Percentiles rank a stretch among this genome's conserved stretches.
phyloP scores from a whole-genome alignment of 768 basidiomycete genomes.

The Podaxis sp. region DNA sequence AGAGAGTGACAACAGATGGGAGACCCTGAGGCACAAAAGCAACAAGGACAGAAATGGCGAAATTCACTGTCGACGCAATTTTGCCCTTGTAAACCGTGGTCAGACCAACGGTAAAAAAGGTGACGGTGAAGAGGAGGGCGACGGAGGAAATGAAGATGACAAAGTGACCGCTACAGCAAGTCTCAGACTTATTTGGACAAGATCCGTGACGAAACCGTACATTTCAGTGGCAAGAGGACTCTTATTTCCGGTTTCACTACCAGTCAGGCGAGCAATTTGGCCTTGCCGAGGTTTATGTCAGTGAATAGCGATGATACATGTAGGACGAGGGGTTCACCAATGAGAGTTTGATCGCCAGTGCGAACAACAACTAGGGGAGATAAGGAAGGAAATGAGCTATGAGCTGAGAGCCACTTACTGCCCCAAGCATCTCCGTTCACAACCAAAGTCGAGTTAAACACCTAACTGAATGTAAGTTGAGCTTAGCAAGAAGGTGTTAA shows the following conservation, averaged over 20 bases:
- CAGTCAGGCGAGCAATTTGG: conserved; percentile 68
- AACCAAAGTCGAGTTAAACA: conserved; percentile 69
- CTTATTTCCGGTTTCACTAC: conserved; percentile 61
- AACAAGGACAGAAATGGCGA: conserved; percentile 60
- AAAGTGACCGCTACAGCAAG: conserved; percentile 46
- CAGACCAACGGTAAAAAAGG: conserved; percentile 67
- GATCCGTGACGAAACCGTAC: conserved; percentile 31
- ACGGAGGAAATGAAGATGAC: conserved; percentile 62
- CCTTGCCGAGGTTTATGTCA: conserved; percentile 32
- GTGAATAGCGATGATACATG: neutral
- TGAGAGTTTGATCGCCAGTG: conserved; percentile 66
- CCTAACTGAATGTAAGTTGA: conserved; percentile 31
- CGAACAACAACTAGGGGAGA: conserved; percentile 53
- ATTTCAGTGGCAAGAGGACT: conserved; percentile 67
- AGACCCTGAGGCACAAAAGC: conserved; percentile 65
- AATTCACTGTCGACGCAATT: conserved; percentile 58
- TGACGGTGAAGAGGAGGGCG: conserved; percentile 58
- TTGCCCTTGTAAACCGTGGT: conserved; percentile 66
- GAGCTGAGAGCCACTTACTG: conserved; percentile 34
- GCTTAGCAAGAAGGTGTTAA: neutral
- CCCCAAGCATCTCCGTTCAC: conserved; percentile 75
- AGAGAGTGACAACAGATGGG: conserved; percentile 65
- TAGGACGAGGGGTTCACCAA: conserved; percentile 37
- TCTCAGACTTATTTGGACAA: neutral
- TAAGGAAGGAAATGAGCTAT: neutral